These are phyloP conservation scores for Zygosaccharomyces bailii DNA, from an alignment of 805 yeast genomes.

Conservation along the genomic window DNA sequence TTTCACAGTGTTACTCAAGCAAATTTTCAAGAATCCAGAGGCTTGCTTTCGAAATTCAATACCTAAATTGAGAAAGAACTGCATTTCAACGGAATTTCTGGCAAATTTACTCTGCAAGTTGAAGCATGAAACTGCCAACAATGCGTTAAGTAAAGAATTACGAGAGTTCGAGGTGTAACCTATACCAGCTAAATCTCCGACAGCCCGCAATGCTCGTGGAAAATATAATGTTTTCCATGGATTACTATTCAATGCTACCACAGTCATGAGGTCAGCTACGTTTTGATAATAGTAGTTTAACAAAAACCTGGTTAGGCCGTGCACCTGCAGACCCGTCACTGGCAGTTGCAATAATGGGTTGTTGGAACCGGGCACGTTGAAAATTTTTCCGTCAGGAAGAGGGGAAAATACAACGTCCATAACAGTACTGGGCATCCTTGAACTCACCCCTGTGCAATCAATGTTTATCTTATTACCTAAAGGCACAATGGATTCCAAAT, in stretches of 20 bases:
- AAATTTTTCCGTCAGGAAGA: slow-evolving; percentile 19
- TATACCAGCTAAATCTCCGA: slow-evolving; percentile 73
- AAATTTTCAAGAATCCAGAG: slow-evolving; percentile 56
- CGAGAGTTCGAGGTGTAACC: slow-evolving; percentile 75
- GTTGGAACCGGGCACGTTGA: slow-evolving; percentile 11
- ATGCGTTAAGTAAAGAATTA: slow-evolving; percentile 72
- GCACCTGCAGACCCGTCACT: slow-evolving; percentile 56
- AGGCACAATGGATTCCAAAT: slow-evolving; percentile 4
- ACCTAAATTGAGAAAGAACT: slow-evolving; percentile 67
- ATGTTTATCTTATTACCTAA: slow-evolving; percentile 7
- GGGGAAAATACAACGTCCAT: slow-evolving; percentile 23
- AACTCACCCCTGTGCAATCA: slow-evolving; percentile 12
- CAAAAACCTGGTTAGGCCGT: slow-evolving; percentile 68
- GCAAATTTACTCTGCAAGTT: slow-evolving; percentile 70
- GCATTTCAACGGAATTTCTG: slow-evolving; percentile 63
- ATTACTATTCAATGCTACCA: slow-evolving; percentile 64
- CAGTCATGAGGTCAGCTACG: slow-evolving; percentile 79
- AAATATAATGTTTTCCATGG: slow-evolving; percentile 89
- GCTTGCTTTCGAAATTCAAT: slow-evolving; percentile 74
- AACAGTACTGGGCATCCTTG: slow-evolving; percentile 25
- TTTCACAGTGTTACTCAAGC: slow-evolving; percentile 50
- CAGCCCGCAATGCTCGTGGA: slow-evolving; percentile 75
- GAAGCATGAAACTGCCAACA: slow-evolving; percentile 78
- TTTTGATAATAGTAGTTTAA: slow-evolving; percentile 67
- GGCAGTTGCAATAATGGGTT: slow-evolving; percentile 44